phyloP scores from a whole-genome alignment of 768 basidiomycete species.

The Mycena metata region DNA sequence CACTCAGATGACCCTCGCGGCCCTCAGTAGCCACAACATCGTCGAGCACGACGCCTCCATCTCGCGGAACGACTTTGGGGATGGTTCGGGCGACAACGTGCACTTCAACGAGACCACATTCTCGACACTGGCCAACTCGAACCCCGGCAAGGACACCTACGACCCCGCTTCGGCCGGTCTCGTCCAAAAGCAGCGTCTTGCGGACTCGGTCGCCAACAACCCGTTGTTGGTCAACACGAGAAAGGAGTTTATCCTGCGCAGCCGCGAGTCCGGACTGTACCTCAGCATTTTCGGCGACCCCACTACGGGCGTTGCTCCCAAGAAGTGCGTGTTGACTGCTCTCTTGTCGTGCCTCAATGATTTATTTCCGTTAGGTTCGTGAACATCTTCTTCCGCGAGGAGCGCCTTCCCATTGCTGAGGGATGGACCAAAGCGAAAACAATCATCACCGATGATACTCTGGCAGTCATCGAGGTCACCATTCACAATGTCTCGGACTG shows the following conservation, averaged over 20 bases:
- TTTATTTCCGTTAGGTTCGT: constrained; percentile 1
- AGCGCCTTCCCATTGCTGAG: constrained; percentile 29
- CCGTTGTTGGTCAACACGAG: constrained; percentile 26
- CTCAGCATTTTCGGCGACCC: constrained; percentile 30
- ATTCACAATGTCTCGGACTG: not conserved
- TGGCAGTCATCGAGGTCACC: not conserved
- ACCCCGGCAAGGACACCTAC: constrained; percentile 33
- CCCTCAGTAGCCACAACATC: constrained; percentile 29
- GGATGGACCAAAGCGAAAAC: constrained; percentile 19
- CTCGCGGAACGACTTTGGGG: constrained; percentile 31
- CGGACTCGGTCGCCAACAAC: constrained; percentile 28
- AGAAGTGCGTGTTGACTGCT: constrained; percentile 15
- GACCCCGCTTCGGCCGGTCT: constrained; percentile 19
- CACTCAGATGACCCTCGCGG: constrained; percentile 18
- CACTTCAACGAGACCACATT: constrained; percentile 35
- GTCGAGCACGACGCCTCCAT: constrained; percentile 34
- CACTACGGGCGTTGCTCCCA: constrained; percentile 23
- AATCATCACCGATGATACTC: not conserved
- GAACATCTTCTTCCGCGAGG: constrained; percentile 33
- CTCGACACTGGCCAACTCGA: constrained; percentile 21
- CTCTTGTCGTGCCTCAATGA: not conserved
- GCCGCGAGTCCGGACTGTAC: constrained; percentile 29
- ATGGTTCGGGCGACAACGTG: constrained; percentile 30
- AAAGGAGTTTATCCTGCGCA: constrained; percentile 31
- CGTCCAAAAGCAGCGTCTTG: constrained; percentile 23